phyloP scores from a whole-genome alignment of 2,329 filamentous ascomycete species.

The Allantophomopsis cytisporea region DNA sequence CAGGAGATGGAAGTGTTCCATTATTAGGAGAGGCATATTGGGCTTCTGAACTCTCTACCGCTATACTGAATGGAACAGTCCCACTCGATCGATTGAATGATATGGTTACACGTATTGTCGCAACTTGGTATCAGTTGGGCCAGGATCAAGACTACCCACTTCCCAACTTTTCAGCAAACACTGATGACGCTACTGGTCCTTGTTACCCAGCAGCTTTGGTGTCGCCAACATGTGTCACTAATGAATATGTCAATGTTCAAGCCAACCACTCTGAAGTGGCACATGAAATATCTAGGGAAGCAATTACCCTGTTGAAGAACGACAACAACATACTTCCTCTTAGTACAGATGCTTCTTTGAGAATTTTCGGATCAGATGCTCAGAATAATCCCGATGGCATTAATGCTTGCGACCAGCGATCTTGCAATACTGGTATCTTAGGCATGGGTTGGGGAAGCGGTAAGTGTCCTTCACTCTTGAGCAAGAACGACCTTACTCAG shows the following conservation, averaged over 20 bases:
- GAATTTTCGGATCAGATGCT: slow-evolving; percentile 34
- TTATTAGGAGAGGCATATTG: slow-evolving; percentile 37
- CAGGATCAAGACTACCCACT: slow-evolving; percentile 42
- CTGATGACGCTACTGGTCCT: slow-evolving; percentile 35
- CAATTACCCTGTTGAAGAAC: slow-evolving; percentile 49
- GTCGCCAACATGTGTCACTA: slow-evolving; percentile 49
- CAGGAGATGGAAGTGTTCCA: slow-evolving; percentile 39
- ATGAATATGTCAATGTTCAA: slow-evolving; percentile 52
- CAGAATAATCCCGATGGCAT: slow-evolving; percentile 41
- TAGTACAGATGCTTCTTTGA: slow-evolving; percentile 20
- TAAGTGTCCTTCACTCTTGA: slow-evolving; percentile 54
- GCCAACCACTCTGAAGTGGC: slow-evolving; percentile 34
- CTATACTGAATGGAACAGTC: slow-evolving; percentile 41
- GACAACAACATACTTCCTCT: slow-evolving; percentile 39
- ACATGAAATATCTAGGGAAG: slow-evolving; percentile 36
- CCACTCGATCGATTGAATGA: slow-evolving; percentile 41
- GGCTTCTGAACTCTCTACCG: slow-evolving; percentile 38
- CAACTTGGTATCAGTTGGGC: slow-evolving; percentile 44
- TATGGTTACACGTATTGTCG: slow-evolving; percentile 40
- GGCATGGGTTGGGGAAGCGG: slow-evolving; percentile 69
- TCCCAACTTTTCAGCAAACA: slow-evolving; percentile 47
- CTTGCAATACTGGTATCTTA: slow-evolving; percentile 44
- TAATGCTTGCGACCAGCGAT: slow-evolving; percentile 48
- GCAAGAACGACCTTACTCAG: slow-evolving; percentile 37
- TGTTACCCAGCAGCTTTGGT: slow-evolving; percentile 43